Evolutionary conservation across 495 filamentous ascomycete species (phyloP).

Genomic region (Penicillium cosmopolitanum): DNA sequence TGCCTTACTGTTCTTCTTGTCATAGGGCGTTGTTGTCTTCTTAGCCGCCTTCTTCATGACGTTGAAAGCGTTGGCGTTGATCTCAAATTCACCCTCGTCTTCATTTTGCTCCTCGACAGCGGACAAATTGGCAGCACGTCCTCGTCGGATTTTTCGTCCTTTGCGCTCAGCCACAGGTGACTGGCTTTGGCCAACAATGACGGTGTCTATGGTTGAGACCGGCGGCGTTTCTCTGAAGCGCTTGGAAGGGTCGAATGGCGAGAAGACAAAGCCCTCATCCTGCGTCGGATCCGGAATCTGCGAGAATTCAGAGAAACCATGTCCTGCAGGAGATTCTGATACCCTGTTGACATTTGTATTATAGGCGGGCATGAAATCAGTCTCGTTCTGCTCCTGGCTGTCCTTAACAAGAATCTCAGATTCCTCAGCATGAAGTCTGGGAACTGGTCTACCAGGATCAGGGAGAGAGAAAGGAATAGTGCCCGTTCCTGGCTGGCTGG

Average conservation of each 20-base stretch:
- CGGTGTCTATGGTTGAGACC: slow-evolving; percentile 70
- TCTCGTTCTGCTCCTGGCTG: slow-evolving; percentile 57
- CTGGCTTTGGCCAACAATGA: slow-evolving; percentile 57
- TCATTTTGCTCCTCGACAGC: slow-evolving; percentile 46
- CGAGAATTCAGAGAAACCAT: slow-evolving; percentile 59
- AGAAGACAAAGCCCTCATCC: slow-evolving; percentile 74
- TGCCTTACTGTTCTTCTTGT: slow-evolving; percentile 87
- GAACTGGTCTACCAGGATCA: slow-evolving; percentile 52
- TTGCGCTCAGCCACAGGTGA: slow-evolving; percentile 65
- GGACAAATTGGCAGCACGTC: slow-evolving; percentile 36
- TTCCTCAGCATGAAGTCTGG: slow-evolving; percentile 46
- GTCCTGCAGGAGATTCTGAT: slow-evolving; percentile 46
- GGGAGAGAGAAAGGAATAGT: slow-evolving; percentile 54
- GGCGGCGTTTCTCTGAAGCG: slow-evolving; percentile 65
- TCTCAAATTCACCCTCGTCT: slow-evolving; percentile 41
- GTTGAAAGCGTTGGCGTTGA: slow-evolving; percentile 65
- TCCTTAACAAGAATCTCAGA: slow-evolving; percentile 65
- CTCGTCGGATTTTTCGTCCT: slow-evolving; percentile 60
- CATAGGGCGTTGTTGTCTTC: slow-evolving; percentile 59
- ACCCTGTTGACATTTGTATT: slow-evolving; percentile 39
- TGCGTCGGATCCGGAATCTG: slow-evolving; percentile 79
- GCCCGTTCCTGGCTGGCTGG: slow-evolving; percentile 44
- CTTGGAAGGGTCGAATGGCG: slow-evolving; percentile 57
- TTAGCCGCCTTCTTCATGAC: slow-evolving; percentile 73
- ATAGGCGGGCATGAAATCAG: slow-evolving; percentile 37